phyloP scores from a whole-genome alignment of 257 asterid species.

The Voacanga thouarsii region DNA sequence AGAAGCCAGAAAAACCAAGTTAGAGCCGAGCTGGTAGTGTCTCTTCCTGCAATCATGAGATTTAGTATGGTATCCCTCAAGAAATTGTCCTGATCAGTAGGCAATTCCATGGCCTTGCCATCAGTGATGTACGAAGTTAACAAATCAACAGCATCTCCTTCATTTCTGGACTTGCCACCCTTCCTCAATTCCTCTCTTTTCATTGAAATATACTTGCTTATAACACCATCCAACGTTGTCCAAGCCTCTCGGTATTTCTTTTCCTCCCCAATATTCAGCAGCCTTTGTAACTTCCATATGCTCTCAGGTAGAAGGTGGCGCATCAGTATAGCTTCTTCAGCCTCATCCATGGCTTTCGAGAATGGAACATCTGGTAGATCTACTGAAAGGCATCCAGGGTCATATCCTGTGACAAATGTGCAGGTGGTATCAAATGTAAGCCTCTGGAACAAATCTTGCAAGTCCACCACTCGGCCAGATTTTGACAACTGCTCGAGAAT shows the following conservation, averaged over 20 bases:
- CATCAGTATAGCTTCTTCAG: conserved; percentile 48
- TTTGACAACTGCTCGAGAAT: conserved; percentile 34
- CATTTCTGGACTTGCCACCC: neutral
- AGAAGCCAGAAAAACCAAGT: conserved; percentile 70
- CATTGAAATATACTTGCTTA: conserved; percentile 35
- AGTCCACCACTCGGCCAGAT: conserved; percentile 29
- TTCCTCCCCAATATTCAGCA: conserved; percentile 48
- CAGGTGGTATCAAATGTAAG: conserved; percentile 60
- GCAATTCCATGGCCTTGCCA: conserved; percentile 17
- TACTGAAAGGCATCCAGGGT: conserved; percentile 51
- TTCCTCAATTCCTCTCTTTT: conserved; percentile 36
- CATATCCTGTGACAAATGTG: conserved; percentile 47
- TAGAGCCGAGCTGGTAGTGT: conserved; percentile 62
- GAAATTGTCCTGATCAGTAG: conserved; percentile 29
- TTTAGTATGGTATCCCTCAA: conserved; percentile 59
- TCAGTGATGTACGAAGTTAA: conserved; percentile 46
- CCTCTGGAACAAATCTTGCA: conserved; percentile 65
- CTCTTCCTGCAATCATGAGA: conserved; percentile 66
- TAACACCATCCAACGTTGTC: conserved; percentile 38
- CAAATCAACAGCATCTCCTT: conserved; percentile 39
- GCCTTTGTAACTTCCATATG: conserved; percentile 53
- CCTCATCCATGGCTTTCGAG: conserved; percentile 55
- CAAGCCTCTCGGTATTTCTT: conserved; percentile 33
- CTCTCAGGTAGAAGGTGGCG: conserved; percentile 50
- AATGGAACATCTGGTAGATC: conserved; percentile 52